Conservation (phyloP, 352 stramenopile genomes). For the Phytophthora pini region DNA sequence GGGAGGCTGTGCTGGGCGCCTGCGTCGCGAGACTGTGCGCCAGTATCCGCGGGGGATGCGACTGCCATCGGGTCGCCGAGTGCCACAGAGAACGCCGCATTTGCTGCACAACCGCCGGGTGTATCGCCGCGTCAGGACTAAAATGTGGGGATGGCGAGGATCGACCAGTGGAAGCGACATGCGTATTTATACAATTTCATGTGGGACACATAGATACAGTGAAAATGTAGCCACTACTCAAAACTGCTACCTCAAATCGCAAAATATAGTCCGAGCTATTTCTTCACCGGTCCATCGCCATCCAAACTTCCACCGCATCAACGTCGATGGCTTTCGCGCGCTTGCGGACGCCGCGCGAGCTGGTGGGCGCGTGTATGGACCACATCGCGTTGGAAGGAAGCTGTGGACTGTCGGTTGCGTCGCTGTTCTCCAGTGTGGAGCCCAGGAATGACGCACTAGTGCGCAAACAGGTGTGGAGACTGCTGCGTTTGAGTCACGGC, state of each 20-base stretch:
- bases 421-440: slow-evolving; percentile 54
- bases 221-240: not conserved
- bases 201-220: not conserved
- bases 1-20: slow-evolving; percentile 1
- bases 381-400: slow-evolving; percentile 66
- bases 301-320: slow-evolving; percentile 18
- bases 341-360: slow-evolving; percentile 38
- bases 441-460: slow-evolving; percentile 45
- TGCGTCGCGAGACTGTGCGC: slow-evolving; percentile 9
- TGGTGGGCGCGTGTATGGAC: slow-evolving; percentile 70
- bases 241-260: not conserved
- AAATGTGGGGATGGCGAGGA: slow-evolving; percentile 25
- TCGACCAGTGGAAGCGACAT: slow-evolving; percentile 4
- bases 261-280: not conserved
- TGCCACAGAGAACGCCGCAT: slow-evolving; percentile 31
- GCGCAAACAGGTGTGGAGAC: slow-evolving; percentile 60
- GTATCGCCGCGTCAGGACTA: slow-evolving; percentile 17
- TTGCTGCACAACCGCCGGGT: slow-evolving; percentile 19
- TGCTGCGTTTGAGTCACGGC: slow-evolving; percentile 48
- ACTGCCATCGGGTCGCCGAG: slow-evolving; percentile 9
- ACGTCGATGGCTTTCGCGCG: slow-evolving; percentile 14
- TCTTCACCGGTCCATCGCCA: slow-evolving; percentile 12
- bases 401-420: slow-evolving; percentile 44
- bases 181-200: slow-evolving; percentile 14
- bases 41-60: slow-evolving; percentile 8